These are phyloP conservation scores for Sutorius australiensis DNA, from an alignment of 768 basidiomycete species.

Conservation along the genomic window DNA sequence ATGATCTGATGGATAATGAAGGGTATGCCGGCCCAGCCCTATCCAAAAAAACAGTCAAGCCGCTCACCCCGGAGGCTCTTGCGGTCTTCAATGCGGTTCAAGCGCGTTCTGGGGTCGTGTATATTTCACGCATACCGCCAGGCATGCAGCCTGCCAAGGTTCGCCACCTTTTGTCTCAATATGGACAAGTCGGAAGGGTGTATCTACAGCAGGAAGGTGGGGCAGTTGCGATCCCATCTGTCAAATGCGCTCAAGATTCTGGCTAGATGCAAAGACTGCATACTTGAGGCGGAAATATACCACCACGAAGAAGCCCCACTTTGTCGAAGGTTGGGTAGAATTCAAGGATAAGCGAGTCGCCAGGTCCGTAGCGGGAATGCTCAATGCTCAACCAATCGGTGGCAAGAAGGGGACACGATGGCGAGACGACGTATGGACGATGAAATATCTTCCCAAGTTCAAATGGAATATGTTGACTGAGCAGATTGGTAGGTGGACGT, in stretches of 20 bases:
- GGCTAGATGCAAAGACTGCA: slow-evolving; percentile 77
- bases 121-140: slow-evolving; percentile 94
- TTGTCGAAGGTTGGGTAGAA: slow-evolving; percentile 97
- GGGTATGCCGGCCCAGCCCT: slow-evolving; percentile 51
- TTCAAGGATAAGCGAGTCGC: slow-evolving; percentile 93
- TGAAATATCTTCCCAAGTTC: slow-evolving; percentile 97
- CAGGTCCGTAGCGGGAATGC: slow-evolving; percentile 85
- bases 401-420: slow-evolving; percentile 88
- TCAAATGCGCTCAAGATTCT: neutral
- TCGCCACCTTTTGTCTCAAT: slow-evolving; percentile 84
- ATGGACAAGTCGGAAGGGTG: slow-evolving; percentile 88
- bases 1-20: slow-evolving; percentile 44
- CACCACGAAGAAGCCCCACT: slow-evolving; percentile 80
- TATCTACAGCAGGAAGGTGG: slow-evolving; percentile 91
- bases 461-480: slow-evolving; percentile 99
- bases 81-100: slow-evolving; percentile 71
- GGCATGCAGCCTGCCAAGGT: slow-evolving; percentile 98
- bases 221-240: slow-evolving; percentile 15
- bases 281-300: slow-evolving; percentile 80
- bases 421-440: slow-evolving; percentile 98
- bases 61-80: slow-evolving; percentile 70
- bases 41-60: slow-evolving; percentile 55
- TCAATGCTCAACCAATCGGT: slow-evolving; percentile 94
- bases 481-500: slow-evolving; percentile 78
- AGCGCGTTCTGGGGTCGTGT: slow-evolving; percentile 79